A percentile compares a stretch with the other conserved stretches of the same genome.
Evolutionary conservation across 2,329 filamentous ascomycete genomes (phyloP).

Genomic region (Seiridium cupressi): DNA sequence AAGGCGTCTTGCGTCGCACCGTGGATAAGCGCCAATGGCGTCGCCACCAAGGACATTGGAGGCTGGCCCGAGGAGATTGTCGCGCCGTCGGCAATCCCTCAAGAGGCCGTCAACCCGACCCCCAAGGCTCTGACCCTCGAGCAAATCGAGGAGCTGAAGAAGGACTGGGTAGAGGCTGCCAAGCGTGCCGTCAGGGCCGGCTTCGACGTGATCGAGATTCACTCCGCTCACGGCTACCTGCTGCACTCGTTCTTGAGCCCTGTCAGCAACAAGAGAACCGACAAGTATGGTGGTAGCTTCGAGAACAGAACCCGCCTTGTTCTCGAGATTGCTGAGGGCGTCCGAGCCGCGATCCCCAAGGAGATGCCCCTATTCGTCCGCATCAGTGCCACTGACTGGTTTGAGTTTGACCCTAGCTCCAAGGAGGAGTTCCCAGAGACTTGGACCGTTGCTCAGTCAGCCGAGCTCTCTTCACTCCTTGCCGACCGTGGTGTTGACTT

Average conservation of each 20-base stretch:
- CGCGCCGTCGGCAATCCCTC: slow-evolving; percentile 49
- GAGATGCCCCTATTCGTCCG: slow-evolving; percentile 66
- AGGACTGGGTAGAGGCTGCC: slow-evolving; percentile 33
- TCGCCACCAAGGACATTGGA: slow-evolving; percentile 27
- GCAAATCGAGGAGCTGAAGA: slow-evolving; percentile 33
- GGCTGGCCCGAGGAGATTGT: slow-evolving; percentile 51
- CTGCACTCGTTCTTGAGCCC: slow-evolving; percentile 70
- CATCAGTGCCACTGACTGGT: slow-evolving; percentile 67
- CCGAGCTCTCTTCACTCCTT: slow-evolving; percentile 56
- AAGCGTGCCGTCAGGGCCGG: slow-evolving; percentile 41
- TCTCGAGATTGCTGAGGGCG: slow-evolving; percentile 64
- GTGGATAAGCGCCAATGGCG: slow-evolving; percentile 25
- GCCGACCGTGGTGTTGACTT: slow-evolving; percentile 66
- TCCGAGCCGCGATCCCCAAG: slow-evolving; percentile 59
- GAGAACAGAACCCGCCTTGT: slow-evolving; percentile 70
- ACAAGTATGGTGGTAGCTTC: slow-evolving; percentile 67
- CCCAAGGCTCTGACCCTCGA: slow-evolving; percentile 57
- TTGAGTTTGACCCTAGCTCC: slow-evolving; percentile 48
- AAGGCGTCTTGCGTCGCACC: slow-evolving; percentile 35
- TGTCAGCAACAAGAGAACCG: slow-evolving; percentile 64
- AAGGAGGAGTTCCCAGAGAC: slow-evolving; percentile 41
- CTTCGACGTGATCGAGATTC: slow-evolving; percentile 68
- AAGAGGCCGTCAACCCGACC: slow-evolving; percentile 49
- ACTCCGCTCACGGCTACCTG: slow-evolving; percentile 78
- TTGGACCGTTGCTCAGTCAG: slow-evolving; percentile 63